Base-by-base conservation (phyloP, 179 eudicot species). In the Beta corolliflora region DNA sequence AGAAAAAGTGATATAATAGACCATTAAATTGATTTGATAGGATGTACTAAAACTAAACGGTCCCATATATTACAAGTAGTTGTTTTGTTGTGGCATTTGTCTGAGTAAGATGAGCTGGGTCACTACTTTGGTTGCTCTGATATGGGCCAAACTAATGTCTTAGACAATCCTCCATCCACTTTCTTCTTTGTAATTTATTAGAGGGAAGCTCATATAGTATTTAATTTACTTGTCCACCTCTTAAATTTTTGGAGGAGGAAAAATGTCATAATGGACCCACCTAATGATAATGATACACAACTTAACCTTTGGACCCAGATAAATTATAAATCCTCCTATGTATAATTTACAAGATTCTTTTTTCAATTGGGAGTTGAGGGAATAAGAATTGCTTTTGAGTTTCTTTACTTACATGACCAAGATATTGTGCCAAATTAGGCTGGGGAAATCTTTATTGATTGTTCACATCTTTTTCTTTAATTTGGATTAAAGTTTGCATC, bases 401-500 rank as follows among this genome's bases (percentile, higher is more conserved):
- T 72, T 73, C 84, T 82, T 71, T 81, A 31, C 52, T 72, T 44
- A n/a, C 41, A 48, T 77, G 71, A 25, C 76, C 46, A 58, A 31
- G 76, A 77, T 70, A 36, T 71, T 82, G 77, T 60, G 81, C 70
- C 54, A 29, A 79, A 53, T 66, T 80, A 60, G 73, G 70, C 67
- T 54, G 60, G 1, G 60, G 60, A 25, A 72, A 79, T 83, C 85
- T 83, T 75, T 68, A 67, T 23, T 61, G 86, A 80, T 83, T 76
- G 69, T 69, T 76, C 63, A 71, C 76, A 50, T 73, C 80, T 71
- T 84, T 81, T 81, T 59, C 82, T 81, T 84, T 61, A 31, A 23
- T 75, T 81, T 79, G 80, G 74, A 70, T 84, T 81, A 78, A 85
- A 81, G 84, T 29, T 60, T 81, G 77, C 87, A 79, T 75, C 84